A percentile compares a stretch with the other conserved stretches of the same genome.
These are phyloP conservation scores for Talaromyces adpressus DNA, from an alignment of 495 filamentous ascomycete genomes.

Conservation along the genomic window DNA sequence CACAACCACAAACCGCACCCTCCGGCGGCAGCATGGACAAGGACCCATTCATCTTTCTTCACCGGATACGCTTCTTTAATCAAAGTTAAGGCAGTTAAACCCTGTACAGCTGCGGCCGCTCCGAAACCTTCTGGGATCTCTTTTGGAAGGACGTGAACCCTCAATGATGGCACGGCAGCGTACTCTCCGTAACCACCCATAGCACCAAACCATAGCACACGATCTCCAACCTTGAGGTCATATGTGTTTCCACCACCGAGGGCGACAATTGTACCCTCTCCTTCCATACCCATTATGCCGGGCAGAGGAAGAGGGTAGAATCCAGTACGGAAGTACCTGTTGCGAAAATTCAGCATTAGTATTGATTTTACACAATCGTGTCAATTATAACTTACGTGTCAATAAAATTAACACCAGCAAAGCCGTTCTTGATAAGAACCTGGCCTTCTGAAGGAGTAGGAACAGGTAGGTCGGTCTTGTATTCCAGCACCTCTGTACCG, in stretches of 20 bases:
- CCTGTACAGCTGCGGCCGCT: slow-evolving; percentile 59
- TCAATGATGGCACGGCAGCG: slow-evolving; percentile 41
- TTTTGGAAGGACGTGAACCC: slow-evolving; percentile 47
- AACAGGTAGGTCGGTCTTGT: slow-evolving; percentile 61
- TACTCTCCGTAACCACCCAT: slow-evolving; percentile 59
- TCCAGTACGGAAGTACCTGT: background rate
- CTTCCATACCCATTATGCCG: slow-evolving; percentile 70
- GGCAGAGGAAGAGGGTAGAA: slow-evolving; percentile 8
- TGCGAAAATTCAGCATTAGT: background rate
- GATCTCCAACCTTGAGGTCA: slow-evolving; percentile 42
- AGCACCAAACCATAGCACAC: slow-evolving; percentile 46
- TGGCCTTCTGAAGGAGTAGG: slow-evolving; percentile 55
- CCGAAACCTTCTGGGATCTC: slow-evolving; percentile 43
- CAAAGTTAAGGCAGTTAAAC: slow-evolving; percentile 67
- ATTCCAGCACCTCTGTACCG: slow-evolving; percentile 58
- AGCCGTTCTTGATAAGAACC: slow-evolving; percentile 68
- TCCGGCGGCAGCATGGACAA: slow-evolving; percentile 75
- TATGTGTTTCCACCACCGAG: slow-evolving; percentile 23
- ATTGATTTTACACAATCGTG: background rate
- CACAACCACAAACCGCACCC: slow-evolving; percentile 64
- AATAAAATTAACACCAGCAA: slow-evolving; percentile 72
- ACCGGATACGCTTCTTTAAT: slow-evolving; percentile 59
- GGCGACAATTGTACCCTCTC: slow-evolving; percentile 44
- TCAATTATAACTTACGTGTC: background rate
- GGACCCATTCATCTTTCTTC: slow-evolving; percentile 58